Conservation (phyloP, 1,284 basidiomycete species). For the Irpex sp. region DNA sequence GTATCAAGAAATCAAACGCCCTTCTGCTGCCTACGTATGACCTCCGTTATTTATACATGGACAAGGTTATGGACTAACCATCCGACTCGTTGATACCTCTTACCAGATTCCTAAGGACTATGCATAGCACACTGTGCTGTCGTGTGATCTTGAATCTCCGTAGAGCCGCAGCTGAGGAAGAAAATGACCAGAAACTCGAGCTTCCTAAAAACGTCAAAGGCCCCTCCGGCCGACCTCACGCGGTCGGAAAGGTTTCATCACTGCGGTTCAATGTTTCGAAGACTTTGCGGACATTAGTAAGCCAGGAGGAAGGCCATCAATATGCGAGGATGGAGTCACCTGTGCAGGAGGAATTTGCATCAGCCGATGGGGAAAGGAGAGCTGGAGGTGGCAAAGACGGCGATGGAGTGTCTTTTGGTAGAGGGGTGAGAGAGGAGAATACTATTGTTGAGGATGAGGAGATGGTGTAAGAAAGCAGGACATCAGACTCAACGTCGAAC, state of each 20-base stretch:
- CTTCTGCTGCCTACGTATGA: neutral
- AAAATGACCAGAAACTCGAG: neutral
- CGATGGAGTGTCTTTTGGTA: too few relatives aligned
- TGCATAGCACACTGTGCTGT: conserved; percentile 14
- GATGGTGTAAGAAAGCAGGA: neutral
- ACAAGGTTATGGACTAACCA: neutral
- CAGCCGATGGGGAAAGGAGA: too few relatives aligned
- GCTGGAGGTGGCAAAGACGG: too few relatives aligned
- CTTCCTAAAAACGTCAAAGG: too few relatives aligned
- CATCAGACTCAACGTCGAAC: neutral
- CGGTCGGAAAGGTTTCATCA: neutral
- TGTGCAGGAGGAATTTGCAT: neutral
- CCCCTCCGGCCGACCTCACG: too few relatives aligned
- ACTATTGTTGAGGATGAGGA: neutral
- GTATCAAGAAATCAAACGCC: neutral
- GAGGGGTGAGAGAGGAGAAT: neutral
- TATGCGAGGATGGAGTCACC: neutral
- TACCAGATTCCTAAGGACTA: neutral
- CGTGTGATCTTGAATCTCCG: conserved; percentile 17
- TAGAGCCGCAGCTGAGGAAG: conserved; percentile 1
- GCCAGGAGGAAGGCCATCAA: neutral
- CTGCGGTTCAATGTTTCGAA: neutral
- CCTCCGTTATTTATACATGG: neutral
- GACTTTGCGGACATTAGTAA: neutral
- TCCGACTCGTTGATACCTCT: too few relatives aligned